phyloP scores from a whole-genome alignment of 2,329 filamentous ascomycete species.

The Fusarium bactridioides region DNA sequence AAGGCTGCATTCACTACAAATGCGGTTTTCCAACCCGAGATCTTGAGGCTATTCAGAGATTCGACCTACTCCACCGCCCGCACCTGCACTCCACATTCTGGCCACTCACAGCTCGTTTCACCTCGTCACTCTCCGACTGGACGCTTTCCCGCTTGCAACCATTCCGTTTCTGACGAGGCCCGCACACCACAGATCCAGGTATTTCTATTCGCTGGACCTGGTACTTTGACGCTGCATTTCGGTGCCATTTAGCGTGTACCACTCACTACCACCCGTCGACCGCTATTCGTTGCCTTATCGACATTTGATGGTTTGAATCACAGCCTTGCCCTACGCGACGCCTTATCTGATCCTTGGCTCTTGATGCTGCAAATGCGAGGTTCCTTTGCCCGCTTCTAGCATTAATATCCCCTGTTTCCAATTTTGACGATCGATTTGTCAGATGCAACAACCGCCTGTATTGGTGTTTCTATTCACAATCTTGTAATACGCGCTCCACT shows the following conservation, averaged over 20 bases:
- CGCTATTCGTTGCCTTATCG: conserved; percentile 30
- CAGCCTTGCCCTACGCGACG: conserved; percentile 30
- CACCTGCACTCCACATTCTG: conserved; percentile 32
- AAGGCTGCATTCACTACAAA: conserved; percentile 6
- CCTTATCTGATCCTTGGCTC: conserved; percentile 25
- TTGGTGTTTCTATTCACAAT: not conserved
- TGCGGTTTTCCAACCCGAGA: conserved; percentile 33
- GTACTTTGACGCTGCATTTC: conserved; percentile 30
- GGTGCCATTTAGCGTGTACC: conserved; percentile 30
- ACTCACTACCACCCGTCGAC: conserved; percentile 21
- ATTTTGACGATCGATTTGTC: not conserved
- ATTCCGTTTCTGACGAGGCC: conserved; percentile 34
- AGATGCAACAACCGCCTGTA: conserved; percentile 6
- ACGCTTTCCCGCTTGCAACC: conserved; percentile 33
- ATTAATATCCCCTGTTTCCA: not conserved
- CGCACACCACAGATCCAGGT: conserved; percentile 14
- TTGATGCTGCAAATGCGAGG: conserved; percentile 4
- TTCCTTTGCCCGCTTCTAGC: not conserved
- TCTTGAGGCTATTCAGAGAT: conserved; percentile 54
- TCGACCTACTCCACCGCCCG: conserved; percentile 35
- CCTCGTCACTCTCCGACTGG: conserved; percentile 30
- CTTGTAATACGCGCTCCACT: conserved; percentile 12
- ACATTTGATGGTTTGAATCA: conserved; percentile 29
- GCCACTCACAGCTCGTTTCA: conserved; percentile 39
- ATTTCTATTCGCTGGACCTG: conserved; percentile 33